Percentiles rank a stretch among this genome's conserved stretches.
Evolutionary conservation across 495 filamentous ascomycete species (phyloP).

Genomic region (Hypoxylon fragiforme): DNA sequence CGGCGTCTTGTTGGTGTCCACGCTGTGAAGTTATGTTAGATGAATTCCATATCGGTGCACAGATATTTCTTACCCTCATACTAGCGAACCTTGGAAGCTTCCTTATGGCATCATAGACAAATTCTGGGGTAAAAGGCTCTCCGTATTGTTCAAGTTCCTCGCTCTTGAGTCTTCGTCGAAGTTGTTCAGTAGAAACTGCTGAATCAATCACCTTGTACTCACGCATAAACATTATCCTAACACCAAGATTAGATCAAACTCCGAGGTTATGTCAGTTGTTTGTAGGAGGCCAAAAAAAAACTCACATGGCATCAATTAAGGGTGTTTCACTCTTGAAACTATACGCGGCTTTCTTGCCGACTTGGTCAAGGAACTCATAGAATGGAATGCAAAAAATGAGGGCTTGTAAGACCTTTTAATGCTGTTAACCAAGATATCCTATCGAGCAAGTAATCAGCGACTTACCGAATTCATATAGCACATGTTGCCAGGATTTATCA

Average conservation of each 20-base stretch:
- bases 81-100: constrained; percentile 83
- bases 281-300: constrained; percentile 22
- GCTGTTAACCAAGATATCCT: constrained; percentile 4
- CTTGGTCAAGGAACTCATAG: constrained; percentile 87
- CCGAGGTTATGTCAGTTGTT: neutral
- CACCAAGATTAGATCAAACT: constrained; percentile 21
- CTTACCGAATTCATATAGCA: constrained; percentile 99
- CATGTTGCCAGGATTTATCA: constrained; percentile 98
- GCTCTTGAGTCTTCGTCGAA: constrained; percentile 72
- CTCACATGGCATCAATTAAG: constrained; percentile 89
- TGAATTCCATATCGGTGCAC: constrained; percentile 7
- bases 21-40: constrained; percentile 56
- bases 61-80: constrained; percentile 75
- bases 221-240: constrained; percentile 91
- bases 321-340: constrained; percentile 96
- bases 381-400: constrained; percentile 91
- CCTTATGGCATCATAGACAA: constrained; percentile 90
- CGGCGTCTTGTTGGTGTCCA: constrained; percentile 96
- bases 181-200: constrained; percentile 70
- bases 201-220: constrained; percentile 88
- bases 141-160: constrained; percentile 89
- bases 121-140: constrained; percentile 89
- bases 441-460: neutral
- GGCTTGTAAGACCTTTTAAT: constrained; percentile 80
- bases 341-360: constrained; percentile 78